Conservation (phyloP, 208 protist genomes). For the Trypanosoma lewisi region DNA sequence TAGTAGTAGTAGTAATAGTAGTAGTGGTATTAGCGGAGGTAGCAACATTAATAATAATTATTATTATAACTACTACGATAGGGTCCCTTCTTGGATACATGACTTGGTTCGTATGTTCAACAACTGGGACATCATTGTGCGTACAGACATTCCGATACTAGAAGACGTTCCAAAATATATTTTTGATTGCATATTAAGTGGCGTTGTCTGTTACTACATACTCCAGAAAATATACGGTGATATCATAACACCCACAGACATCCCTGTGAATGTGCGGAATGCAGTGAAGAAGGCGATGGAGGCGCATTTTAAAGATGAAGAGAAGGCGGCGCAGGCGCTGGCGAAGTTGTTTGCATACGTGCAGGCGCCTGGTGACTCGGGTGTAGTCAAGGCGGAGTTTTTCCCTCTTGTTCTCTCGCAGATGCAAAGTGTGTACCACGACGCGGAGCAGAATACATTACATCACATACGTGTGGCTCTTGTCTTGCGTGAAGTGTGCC, state of each 20-base stretch:
- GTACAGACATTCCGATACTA: slow-evolving; percentile 68
- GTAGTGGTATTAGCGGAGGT: too few relatives aligned
- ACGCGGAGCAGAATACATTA: slow-evolving; percentile 37
- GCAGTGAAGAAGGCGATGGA: slow-evolving; percentile 54
- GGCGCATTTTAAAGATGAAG: slow-evolving; percentile 69
- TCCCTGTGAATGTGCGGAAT: slow-evolving; percentile 38
- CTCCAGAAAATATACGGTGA: slow-evolving; percentile 72
- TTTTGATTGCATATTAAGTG: slow-evolving; percentile 78
- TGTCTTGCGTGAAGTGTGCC: slow-evolving; percentile 56
- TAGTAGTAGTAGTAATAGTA: too few relatives aligned
- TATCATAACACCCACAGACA: slow-evolving; percentile 42
- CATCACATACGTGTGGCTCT: slow-evolving; percentile 74
- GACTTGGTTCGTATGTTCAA: slow-evolving; percentile 82
- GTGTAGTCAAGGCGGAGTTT: slow-evolving; percentile 62
- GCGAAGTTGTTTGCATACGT: slow-evolving; percentile 76
- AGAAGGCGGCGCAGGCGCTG: slow-evolving; percentile 54
- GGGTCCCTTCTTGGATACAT: slow-evolving; percentile 75
- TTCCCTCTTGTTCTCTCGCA: slow-evolving; percentile 77
- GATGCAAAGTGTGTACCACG: slow-evolving; percentile 77
- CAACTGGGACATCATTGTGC: slow-evolving; percentile 86
- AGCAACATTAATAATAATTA: too few relatives aligned
- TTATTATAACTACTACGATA: too few relatives aligned
- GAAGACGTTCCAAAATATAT: slow-evolving; percentile 78
- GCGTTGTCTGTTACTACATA: slow-evolving; percentile 62
- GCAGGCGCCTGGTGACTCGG: slow-evolving; percentile 34